Percentiles rank a stretch among this genome's conserved stretches.
These are phyloP conservation scores for Lentinula sp. DNA, from an alignment of 768 basidiomycete genomes.

Conservation along the genomic window DNA sequence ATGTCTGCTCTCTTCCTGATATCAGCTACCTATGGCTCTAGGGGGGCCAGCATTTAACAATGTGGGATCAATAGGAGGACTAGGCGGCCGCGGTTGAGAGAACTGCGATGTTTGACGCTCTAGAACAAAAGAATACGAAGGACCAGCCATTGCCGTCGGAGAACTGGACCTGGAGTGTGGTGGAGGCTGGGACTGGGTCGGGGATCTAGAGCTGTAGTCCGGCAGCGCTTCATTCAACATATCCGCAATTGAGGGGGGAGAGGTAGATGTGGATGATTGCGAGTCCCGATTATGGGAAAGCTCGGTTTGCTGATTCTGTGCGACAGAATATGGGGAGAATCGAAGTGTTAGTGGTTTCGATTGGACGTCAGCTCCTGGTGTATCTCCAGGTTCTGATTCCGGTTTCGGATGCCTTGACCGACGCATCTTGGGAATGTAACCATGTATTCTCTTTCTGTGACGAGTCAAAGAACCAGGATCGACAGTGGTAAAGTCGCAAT, in stretches of 20 bases:
- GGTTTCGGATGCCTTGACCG: conserved; percentile 3
- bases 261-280: background rate
- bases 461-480: conserved; percentile 18
- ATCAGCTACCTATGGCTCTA: background rate
- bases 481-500: conserved; percentile 10
- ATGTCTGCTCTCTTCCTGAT: background rate
- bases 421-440: conserved; percentile 12
- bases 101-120: background rate
- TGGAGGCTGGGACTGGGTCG: background rate
- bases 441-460: conserved; percentile 15
- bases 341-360: background rate
- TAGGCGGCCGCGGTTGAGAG: background rate
- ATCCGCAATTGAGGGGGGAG: background rate
- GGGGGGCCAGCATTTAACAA: background rate
- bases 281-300: background rate
- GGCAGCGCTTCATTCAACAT: background rate
- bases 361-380: background rate
- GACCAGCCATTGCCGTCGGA: background rate
- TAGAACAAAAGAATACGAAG: background rate
- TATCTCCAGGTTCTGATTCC: background rate
- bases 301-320: background rate
- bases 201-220: background rate
- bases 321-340: background rate
- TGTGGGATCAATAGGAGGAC: background rate
- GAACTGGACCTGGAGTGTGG: background rate